Evolutionary conservation across 768 basidiomycete genomes (phyloP).

Genomic region (Mycena indigotica): DNA sequence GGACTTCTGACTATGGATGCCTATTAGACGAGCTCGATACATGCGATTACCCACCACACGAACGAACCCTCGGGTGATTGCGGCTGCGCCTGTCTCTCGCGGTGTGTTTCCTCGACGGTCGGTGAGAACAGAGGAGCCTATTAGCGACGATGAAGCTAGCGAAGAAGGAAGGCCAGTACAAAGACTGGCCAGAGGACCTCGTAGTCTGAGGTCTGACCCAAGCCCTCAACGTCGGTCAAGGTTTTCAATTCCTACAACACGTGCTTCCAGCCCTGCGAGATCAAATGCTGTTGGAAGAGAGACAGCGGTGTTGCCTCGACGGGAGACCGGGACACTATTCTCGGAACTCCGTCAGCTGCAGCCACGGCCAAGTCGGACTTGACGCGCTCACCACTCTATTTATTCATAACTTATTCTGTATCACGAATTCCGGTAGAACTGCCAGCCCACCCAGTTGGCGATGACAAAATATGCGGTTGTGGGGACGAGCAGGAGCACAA

Average conservation of each 20-base stretch:
- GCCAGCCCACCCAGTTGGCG: constrained; percentile 99
- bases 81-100: constrained; percentile 23
- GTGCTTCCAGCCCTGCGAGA: constrained; percentile 19
- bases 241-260: constrained; percentile 20
- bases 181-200: constrained; percentile 2
- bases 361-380: constrained; percentile 44
- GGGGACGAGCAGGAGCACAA: constrained; percentile 76
- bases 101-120: constrained; percentile 33
- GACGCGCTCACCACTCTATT: constrained; percentile 31
- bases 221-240: constrained; percentile 23
- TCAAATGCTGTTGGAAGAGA: constrained; percentile 3
- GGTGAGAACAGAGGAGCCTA: constrained; percentile 23
- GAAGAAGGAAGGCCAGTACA: constrained; percentile 18
- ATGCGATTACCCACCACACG: constrained; percentile 67
- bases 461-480: constrained; percentile 88
- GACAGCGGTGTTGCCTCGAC: constrained; percentile 10
- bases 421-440: constrained; percentile 91
- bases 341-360: constrained; percentile 55
- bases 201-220: constrained; percentile 19
- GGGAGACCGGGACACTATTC: constrained; percentile 49
- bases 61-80: constrained; percentile 24
- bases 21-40: constrained; percentile 73
- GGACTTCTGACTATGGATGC: constrained; percentile 7
- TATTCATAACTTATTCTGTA: constrained; percentile 5
- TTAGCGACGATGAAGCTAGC: constrained; percentile 33